Conservation (phyloP, 495 filamentous ascomycete species). For the Trichoderma asperelloides region DNA sequence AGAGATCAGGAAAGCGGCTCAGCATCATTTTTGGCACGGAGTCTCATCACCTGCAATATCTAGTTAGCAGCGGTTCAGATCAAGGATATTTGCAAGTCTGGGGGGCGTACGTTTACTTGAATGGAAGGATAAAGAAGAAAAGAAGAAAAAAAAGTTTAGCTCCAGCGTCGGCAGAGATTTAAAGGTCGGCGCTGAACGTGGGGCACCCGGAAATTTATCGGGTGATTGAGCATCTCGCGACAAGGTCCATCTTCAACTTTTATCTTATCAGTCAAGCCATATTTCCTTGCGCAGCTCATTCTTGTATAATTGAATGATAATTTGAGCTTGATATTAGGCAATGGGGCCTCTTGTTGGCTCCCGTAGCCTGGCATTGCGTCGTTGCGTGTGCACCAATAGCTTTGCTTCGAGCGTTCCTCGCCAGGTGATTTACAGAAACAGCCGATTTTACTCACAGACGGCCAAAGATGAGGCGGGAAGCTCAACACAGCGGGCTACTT, state of each 20-base stretch:
- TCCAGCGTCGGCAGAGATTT: neutral
- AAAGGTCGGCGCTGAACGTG: neutral
- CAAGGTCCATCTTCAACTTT: neutral
- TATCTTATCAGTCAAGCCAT: constrained; percentile 5
- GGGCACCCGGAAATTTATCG: neutral
- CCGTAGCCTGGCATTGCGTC: constrained; percentile 6
- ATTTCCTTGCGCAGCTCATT: neutral
- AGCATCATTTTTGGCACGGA: constrained; percentile 85
- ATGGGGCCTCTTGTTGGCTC: neutral
- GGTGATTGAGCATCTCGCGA: neutral
- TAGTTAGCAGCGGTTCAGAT: constrained; percentile 32
- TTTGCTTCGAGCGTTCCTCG: neutral
- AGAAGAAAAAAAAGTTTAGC: constrained; percentile 39
- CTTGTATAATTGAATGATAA: neutral
- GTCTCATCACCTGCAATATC: constrained; percentile 88
- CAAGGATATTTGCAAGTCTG: constrained; percentile 10
- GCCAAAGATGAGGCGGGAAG: neutral
- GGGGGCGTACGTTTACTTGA: constrained; percentile 72
- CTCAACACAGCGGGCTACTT: neutral
- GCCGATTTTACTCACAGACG: neutral
- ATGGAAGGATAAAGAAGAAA: constrained; percentile 86
- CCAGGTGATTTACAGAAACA: neutral
- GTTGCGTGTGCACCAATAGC: neutral
- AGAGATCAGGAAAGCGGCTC: constrained; percentile 31
- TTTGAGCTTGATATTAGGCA: neutral